These are phyloP conservation scores for Ophiocordyceps polyrhachis-furcata DNA, from an alignment of 2,329 filamentous ascomycete species.

Conservation along the genomic window DNA sequence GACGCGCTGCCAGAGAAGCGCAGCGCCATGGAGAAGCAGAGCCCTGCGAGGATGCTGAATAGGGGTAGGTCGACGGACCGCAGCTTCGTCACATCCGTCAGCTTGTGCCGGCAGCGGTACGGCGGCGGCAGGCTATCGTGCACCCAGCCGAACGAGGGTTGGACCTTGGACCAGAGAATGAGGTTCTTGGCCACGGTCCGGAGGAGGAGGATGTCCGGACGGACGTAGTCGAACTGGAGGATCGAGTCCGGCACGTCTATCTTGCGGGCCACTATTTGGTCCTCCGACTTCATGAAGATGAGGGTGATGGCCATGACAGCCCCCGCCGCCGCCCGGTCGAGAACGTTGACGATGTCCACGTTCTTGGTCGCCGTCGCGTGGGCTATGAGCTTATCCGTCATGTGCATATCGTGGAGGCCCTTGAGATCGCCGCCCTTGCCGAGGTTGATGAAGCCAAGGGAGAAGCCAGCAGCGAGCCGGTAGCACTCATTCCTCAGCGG, in stretches of 20 bases:
- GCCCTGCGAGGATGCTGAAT: conserved; percentile 76
- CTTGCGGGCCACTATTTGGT: conserved; percentile 70
- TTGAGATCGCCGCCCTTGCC: conserved; percentile 76
- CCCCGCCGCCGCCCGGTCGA: conserved; percentile 86
- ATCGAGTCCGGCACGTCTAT: conserved; percentile 82
- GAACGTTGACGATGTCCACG: conserved; percentile 76
- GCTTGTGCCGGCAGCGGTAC: conserved; percentile 43
- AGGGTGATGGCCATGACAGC: conserved; percentile 78
- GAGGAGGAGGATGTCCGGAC: conserved; percentile 80
- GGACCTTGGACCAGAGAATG: conserved; percentile 80
- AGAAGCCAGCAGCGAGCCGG: conserved; percentile 79
- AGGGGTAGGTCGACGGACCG: conserved; percentile 76
- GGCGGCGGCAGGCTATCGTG: conserved; percentile 49
- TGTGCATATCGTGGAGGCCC: conserved; percentile 81
- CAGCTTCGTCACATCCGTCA: conserved; percentile 41
- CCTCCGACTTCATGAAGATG: conserved; percentile 94
- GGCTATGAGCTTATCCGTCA: conserved; percentile 72
- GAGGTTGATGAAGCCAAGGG: conserved; percentile 85
- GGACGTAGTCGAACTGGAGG: conserved; percentile 86
- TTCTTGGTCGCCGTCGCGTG: conserved; percentile 80
- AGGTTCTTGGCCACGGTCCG: conserved; percentile 78
- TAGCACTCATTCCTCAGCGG: conserved; percentile 88
- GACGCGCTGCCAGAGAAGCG: conserved; percentile 59
- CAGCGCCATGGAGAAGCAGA: conserved; percentile 65
- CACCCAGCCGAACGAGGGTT: conserved; percentile 58